Percentiles rank a stretch among this genome's conserved stretches.
These are phyloP conservation scores for Geum urbanum DNA, from an alignment of 306 rosid genomes.

Conservation along the genomic window DNA sequence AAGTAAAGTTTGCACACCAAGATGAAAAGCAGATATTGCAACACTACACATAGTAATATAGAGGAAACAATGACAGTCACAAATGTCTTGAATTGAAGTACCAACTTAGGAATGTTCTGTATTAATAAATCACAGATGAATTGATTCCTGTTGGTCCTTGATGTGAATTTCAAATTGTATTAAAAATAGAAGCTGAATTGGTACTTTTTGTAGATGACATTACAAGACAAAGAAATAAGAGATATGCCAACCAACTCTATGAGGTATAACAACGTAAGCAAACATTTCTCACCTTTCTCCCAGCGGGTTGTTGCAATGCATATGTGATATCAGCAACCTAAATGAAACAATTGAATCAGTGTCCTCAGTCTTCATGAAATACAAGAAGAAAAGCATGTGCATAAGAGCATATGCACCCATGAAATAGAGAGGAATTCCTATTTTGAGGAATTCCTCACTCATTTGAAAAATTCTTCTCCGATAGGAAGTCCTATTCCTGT, in stretches of 20 bases:
- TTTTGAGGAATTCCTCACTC: too few relatives aligned
- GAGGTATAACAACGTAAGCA: background rate
- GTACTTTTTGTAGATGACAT: too few relatives aligned
- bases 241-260: background rate
- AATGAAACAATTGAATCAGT: conserved; percentile 6
- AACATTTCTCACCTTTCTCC: conserved; percentile 59
- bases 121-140: too few relatives aligned
- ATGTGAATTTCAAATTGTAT: too few relatives aligned
- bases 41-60: background rate
- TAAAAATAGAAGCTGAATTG: too few relatives aligned
- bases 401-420: too few relatives aligned
- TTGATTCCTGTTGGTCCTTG: too few relatives aligned
- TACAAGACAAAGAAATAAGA: background rate
- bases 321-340: conserved; percentile 96
- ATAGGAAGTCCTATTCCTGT: too few relatives aligned
- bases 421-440: too few relatives aligned
- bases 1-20: conserved; percentile 1
- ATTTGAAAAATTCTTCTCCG: too few relatives aligned
- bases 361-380: background rate
- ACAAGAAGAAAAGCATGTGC: too few relatives aligned
- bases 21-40: background rate
- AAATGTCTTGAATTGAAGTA: background rate
- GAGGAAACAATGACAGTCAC: background rate
- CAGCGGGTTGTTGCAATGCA: conserved; percentile 96
- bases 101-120: background rate